Percentiles rank a stretch among this genome's conserved stretches.
phyloP scores from a whole-genome alignment of 2,329 filamentous ascomycete genomes.

The Fusarium udum region DNA sequence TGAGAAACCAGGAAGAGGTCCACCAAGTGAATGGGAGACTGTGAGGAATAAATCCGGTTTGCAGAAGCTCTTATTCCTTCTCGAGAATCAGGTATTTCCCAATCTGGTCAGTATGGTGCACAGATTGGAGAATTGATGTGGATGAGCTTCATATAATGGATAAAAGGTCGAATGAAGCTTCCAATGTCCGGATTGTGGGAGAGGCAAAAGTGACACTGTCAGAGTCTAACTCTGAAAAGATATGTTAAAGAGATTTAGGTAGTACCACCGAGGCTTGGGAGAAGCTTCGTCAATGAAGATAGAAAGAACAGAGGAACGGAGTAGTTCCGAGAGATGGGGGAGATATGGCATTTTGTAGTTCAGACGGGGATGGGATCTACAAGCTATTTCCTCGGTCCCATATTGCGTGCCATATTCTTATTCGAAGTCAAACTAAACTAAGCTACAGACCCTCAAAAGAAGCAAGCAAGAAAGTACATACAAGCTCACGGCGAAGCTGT shows the following conservation, averaged over 20 bases:
- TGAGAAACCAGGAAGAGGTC: not conserved
- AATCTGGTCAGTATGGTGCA: slow-evolving; percentile 21
- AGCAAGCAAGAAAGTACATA: slow-evolving; percentile 7
- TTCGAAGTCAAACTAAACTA: slow-evolving; percentile 29
- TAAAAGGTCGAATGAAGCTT: slow-evolving; percentile 2
- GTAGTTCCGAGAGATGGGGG: slow-evolving; percentile 30
- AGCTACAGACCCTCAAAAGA: slow-evolving; percentile 29
- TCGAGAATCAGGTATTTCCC: slow-evolving; percentile 5
- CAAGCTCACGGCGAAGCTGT: slow-evolving; percentile 27
- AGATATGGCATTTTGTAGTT: slow-evolving; percentile 43
- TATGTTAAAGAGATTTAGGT: slow-evolving; percentile 7
- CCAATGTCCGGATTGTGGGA: not conserved
- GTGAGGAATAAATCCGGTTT: slow-evolving; percentile 24
- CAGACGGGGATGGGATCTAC: slow-evolving; percentile 36
- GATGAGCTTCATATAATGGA: slow-evolving; percentile 2
- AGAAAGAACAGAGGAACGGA: slow-evolving; percentile 26
- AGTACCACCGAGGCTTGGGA: slow-evolving; percentile 7
- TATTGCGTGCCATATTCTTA: slow-evolving; percentile 22
- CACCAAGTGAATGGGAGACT: slow-evolving; percentile 14
- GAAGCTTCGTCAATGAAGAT: slow-evolving; percentile 29
- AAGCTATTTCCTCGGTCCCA: slow-evolving; percentile 27
- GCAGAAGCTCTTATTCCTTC: slow-evolving; percentile 21
- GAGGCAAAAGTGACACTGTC: slow-evolving; percentile 10
- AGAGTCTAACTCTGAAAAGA: not conserved
- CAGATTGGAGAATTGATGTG: not conserved